phyloP scores from a whole-genome alignment of 2,329 filamentous ascomycete species.

The Colletotrichum graminicola region DNA sequence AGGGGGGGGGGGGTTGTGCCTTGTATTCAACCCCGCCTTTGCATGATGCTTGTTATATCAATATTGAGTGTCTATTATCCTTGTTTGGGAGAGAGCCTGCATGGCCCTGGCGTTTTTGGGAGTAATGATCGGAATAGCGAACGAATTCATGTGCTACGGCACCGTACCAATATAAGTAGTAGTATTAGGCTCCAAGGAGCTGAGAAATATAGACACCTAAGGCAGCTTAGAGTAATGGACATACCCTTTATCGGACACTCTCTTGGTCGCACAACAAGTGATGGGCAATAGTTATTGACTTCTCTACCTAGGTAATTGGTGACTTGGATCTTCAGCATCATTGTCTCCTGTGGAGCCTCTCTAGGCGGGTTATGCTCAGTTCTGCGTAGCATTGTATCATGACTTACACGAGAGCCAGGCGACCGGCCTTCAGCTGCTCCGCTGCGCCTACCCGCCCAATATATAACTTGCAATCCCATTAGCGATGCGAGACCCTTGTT shows the following conservation, averaged over 20 bases:
- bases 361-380: neutral
- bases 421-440: neutral
- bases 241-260: slow-evolving; percentile 29
- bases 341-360: neutral
- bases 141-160: slow-evolving; percentile 37
- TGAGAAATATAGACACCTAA: slow-evolving; percentile 40
- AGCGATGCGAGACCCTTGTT: neutral
- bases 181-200: slow-evolving; percentile 40
- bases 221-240: slow-evolving; percentile 41
- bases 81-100: slow-evolving; percentile 34
- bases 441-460: neutral
- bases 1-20: slow-evolving; percentile 24
- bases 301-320: neutral
- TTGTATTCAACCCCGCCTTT: slow-evolving; percentile 34
- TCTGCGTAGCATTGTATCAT: neutral
- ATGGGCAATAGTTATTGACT: neutral
- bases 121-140: slow-evolving; percentile 40
- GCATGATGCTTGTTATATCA: slow-evolving; percentile 39
- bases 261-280: neutral
- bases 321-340: neutral
- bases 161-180: slow-evolving; percentile 40
- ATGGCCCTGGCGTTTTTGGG: slow-evolving; percentile 40
- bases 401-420: neutral
- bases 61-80: slow-evolving; percentile 38
- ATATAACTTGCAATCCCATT: neutral